Conservation (phyloP, 805 yeast species). For the Candida andamanensis region DNA sequence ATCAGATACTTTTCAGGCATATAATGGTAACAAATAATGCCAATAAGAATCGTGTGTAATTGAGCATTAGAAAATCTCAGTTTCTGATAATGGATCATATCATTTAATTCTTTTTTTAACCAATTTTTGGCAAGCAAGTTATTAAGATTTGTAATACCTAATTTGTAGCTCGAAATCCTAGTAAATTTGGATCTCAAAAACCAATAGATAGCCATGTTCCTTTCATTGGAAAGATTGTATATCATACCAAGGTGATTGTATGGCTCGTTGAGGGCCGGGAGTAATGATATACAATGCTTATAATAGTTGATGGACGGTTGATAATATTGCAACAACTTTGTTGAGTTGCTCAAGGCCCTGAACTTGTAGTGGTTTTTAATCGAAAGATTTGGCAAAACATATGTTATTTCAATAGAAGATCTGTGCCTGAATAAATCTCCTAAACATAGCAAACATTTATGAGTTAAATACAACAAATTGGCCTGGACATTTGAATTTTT, state of each 20-base stretch:
- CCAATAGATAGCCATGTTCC: slow-evolving; percentile 46
- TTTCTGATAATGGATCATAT: not conserved
- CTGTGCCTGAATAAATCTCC: slow-evolving; percentile 60
- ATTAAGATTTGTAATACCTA: slow-evolving; percentile 45
- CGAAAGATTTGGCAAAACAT: slow-evolving; percentile 31
- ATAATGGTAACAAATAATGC: slow-evolving; percentile 40
- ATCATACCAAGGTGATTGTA: slow-evolving; percentile 55
- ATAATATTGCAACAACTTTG: slow-evolving; percentile 28
- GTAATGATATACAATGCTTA: slow-evolving; percentile 47
- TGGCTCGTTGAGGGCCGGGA: slow-evolving; percentile 68
- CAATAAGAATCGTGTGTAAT: slow-evolving; percentile 22
- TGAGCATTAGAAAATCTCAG: slow-evolving; percentile 10
- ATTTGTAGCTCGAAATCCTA: slow-evolving; percentile 40
- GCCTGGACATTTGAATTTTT: slow-evolving; percentile 15
- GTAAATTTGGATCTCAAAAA: slow-evolving; percentile 54
- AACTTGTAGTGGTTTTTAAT: slow-evolving; percentile 23
- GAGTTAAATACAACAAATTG: slow-evolving; percentile 38
- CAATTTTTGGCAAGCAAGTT: slow-evolving; percentile 29
- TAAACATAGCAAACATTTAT: slow-evolving; percentile 46
- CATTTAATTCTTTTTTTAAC: slow-evolving; percentile 4
- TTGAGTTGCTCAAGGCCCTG: slow-evolving; percentile 24
- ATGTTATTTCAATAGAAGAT: slow-evolving; percentile 42
- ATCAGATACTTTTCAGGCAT: slow-evolving; percentile 28
- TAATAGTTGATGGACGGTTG: slow-evolving; percentile 31
- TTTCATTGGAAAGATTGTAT: slow-evolving; percentile 36